A percentile compares a stretch with the other conserved stretches of the same genome.
Conservation (phyloP, 192 early-diverging fungal species). For the Rhizoclosmatium sp. region DNA sequence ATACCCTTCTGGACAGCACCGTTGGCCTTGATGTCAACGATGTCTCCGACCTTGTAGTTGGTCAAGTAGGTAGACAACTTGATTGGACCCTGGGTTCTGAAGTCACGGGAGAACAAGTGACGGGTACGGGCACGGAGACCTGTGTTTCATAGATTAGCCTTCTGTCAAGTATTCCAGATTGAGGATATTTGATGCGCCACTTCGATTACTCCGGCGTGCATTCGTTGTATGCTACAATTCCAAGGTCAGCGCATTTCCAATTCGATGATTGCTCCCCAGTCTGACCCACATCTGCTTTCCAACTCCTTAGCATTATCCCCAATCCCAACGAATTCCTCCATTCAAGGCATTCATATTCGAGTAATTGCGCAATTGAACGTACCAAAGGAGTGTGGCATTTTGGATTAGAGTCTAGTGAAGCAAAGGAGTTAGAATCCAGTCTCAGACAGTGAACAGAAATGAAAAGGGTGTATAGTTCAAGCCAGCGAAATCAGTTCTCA, state of each 20-base stretch:
- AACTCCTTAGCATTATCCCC: neutral
- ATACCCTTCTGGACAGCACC: constrained; percentile 99
- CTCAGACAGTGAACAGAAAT: too few relatives aligned
- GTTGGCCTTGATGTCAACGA: constrained; percentile 99
- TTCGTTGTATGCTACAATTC: neutral
- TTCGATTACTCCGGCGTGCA: neutral
- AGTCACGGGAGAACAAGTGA: constrained; percentile 96
- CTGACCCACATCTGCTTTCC: neutral
- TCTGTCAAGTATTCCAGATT: neutral
- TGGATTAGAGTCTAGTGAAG: constrained; percentile 10
- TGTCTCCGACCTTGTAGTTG: constrained; percentile 98
- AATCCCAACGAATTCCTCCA: neutral
- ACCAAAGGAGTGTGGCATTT: constrained; percentile 22
- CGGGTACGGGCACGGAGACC: constrained; percentile 95
- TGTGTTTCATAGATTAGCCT: neutral
- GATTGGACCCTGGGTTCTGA: constrained; percentile 94
- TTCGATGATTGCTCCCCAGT: neutral
- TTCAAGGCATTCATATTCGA: neutral
- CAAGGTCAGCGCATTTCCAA: neutral
- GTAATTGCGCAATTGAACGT: neutral
- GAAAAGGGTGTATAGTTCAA: too few relatives aligned
- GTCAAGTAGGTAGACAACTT: constrained; percentile 97
- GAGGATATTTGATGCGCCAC: neutral
- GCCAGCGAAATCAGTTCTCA: too few relatives aligned
- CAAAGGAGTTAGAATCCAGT: neutral